phyloP scores from a whole-genome alignment of 164 flowering plant genomes.

The Paratinospora sagittata region DNA sequence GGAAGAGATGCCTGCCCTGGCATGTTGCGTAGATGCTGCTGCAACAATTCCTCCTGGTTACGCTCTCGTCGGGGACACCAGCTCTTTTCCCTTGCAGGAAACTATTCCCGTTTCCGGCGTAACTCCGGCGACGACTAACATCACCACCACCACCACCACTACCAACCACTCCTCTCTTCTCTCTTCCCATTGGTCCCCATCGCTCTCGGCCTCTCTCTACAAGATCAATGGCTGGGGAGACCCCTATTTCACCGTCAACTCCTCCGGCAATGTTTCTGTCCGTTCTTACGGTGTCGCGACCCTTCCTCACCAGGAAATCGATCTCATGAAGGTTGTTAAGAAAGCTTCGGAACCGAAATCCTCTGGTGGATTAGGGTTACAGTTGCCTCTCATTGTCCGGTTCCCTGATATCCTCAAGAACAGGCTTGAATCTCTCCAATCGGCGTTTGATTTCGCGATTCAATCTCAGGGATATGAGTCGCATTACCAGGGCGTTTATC shows the following conservation, averaged over 20 bases:
- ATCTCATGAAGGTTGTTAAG: slow-evolving; percentile 78
- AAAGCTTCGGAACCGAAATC: slow-evolving; percentile 64
- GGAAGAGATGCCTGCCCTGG: slow-evolving; percentile 91
- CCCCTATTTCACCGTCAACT: slow-evolving; percentile 80
- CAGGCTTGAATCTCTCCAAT: slow-evolving; percentile 72
- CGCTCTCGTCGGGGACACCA: slow-evolving; percentile 48
- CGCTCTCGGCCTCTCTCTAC: slow-evolving; percentile 67
- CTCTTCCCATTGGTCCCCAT: slow-evolving; percentile 57
- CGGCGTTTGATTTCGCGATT: slow-evolving; percentile 70
- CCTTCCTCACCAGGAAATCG: slow-evolving; percentile 80
- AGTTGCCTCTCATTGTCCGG: slow-evolving; percentile 71
- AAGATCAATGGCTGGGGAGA: slow-evolving; percentile 80
- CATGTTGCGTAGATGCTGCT: slow-evolving; percentile 59
- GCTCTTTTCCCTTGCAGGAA: slow-evolving; percentile 53
- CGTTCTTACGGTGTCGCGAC: slow-evolving; percentile 65
- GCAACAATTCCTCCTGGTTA: slow-evolving; percentile 54
- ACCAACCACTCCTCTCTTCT: slow-evolving; percentile 3
- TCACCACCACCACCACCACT: slow-evolving; percentile 21
- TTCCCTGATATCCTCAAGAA: slow-evolving; percentile 80
- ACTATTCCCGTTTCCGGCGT: slow-evolving; percentile 24
- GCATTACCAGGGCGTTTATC: slow-evolving; percentile 96
- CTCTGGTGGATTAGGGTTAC: slow-evolving; percentile 72
- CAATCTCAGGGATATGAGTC: slow-evolving; percentile 53
- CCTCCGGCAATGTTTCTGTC: slow-evolving; percentile 66
- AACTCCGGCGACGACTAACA: slow-evolving; percentile 23